Percentiles rank a stretch among this genome's conserved stretches.
phyloP scores from a whole-genome alignment of 2,329 filamentous ascomycete species.

The Hypoxylon sp. region DNA sequence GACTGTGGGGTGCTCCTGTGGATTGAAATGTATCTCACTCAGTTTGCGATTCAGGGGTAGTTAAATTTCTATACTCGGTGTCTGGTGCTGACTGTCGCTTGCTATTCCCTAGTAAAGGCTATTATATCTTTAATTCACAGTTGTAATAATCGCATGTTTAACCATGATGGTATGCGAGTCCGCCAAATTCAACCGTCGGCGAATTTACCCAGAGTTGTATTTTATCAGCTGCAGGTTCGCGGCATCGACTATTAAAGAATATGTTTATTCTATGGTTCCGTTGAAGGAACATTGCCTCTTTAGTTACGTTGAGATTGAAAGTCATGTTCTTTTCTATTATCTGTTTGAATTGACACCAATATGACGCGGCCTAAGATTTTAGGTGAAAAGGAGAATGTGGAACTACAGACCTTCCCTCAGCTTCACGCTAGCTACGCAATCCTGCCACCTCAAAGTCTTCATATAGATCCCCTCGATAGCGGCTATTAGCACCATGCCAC shows the following conservation, averaged over 20 bases:
- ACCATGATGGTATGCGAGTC: neutral
- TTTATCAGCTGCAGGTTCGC: conserved; percentile 1
- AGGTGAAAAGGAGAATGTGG: neutral
- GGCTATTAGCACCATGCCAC: conserved; percentile 55
- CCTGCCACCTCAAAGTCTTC: conserved; percentile 53
- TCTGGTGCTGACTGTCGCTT: neutral
- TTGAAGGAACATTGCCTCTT: neutral
- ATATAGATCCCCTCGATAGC: conserved; percentile 55
- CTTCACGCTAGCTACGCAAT: conserved; percentile 54
- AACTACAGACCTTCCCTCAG: conserved; percentile 47
- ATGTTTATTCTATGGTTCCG: neutral
- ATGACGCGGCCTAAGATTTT: neutral
- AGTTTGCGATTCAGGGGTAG: neutral
- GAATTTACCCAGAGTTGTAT: conserved; percentile 28
- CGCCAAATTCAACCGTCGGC: neutral
- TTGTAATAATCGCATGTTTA: neutral
- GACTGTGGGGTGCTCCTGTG: too few relatives aligned
- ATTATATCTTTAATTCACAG: neutral
- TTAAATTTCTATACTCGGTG: neutral
- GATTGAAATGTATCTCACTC: neutral
- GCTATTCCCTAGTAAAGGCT: neutral
- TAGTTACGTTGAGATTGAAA: conserved; percentile 1
- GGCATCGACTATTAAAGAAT: neutral
- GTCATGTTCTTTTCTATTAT: neutral
- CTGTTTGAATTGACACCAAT: neutral